Conservation (phyloP, 352 stramenopile species). For the Phytophthora pistaciae region DNA sequence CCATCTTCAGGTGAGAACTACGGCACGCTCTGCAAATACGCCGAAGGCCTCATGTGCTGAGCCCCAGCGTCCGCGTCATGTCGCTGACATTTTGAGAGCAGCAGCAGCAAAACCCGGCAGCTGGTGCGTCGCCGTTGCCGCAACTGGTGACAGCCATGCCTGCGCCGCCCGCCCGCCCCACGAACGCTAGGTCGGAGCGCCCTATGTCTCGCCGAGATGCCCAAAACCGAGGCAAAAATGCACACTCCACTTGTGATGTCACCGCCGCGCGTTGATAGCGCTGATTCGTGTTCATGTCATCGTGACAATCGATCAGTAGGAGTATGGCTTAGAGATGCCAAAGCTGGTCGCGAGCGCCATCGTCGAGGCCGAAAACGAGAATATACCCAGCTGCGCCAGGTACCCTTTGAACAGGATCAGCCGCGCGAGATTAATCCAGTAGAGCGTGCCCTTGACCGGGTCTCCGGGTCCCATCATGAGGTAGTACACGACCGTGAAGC, state of each 20-base stretch:
- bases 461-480: conserved; percentile 49
- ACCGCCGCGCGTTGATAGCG: too few relatives aligned
- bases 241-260: neutral
- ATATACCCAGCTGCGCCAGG: conserved; percentile 33
- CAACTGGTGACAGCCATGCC: conserved; percentile 14
- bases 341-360: conserved; percentile 28
- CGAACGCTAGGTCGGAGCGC: conserved; percentile 16
- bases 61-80: conserved; percentile 35
- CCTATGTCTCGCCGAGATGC: conserved; percentile 21
- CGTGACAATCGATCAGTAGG: too few relatives aligned
- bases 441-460: conserved; percentile 25
- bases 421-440: conserved; percentile 36
- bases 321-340: conserved; percentile 14
- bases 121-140: conserved; percentile 7
- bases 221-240: conserved; percentile 10
- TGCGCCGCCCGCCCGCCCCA: neutral
- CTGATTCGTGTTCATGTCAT: too few relatives aligned
- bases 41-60: conserved; percentile 32
- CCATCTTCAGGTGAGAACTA: too few relatives aligned
- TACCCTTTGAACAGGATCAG: conserved; percentile 38
- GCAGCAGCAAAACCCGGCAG: conserved; percentile 22
- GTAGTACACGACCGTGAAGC: conserved; percentile 17
- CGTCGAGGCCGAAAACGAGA: conserved; percentile 30
- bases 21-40: too few relatives aligned
- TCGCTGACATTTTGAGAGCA: conserved; percentile 39